These are phyloP conservation scores for Cyberlindnera veronae DNA, from an alignment of 805 yeast genomes.

Conservation along the genomic window DNA sequence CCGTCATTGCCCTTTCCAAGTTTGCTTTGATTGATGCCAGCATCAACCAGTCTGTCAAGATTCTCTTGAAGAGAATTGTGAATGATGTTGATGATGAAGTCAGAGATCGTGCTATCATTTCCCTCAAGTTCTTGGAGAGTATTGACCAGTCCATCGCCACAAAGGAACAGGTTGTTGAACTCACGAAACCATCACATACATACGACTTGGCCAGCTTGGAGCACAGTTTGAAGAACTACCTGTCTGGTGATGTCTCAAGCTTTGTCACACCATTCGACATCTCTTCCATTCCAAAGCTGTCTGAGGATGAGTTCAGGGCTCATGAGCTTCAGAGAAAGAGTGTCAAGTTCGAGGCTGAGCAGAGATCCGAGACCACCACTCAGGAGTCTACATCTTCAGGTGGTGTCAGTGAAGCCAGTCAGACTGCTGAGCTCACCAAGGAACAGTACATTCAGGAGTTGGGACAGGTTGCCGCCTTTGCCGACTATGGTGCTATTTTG, in stretches of 20 bases:
- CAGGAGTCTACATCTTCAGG: conserved; percentile 6
- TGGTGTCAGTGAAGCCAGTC: conserved; percentile 19
- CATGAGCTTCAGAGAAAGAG: conserved; percentile 56
- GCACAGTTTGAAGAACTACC: conserved; percentile 67
- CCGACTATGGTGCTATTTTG: conserved; percentile 67
- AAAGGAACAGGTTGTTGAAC: conserved; percentile 37
- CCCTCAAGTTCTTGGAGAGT: conserved; percentile 59
- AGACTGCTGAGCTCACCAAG: conserved; percentile 38
- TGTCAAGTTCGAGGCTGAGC: conserved; percentile 29
- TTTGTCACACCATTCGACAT: conserved; percentile 66
- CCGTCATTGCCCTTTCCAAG: conserved; percentile 87
- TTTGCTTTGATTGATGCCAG: conserved; percentile 74
- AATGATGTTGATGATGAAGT: conserved; percentile 94
- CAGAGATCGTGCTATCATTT: conserved; percentile 92
- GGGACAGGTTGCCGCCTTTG: conserved; percentile 67
- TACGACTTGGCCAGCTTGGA: conserved; percentile 80
- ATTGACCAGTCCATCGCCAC: conserved; percentile 33
- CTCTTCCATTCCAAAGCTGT: conserved; percentile 56
- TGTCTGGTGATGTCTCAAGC: conserved; percentile 41
- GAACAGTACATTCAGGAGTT: conserved; percentile 72
- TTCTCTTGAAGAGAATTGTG: conserved; percentile 76
- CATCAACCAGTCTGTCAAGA: conserved; percentile 64
- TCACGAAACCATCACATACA: conserved; percentile 63
- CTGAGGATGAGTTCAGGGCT: conserved; percentile 68
- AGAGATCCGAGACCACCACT: conserved; percentile 12